Evolutionary conservation across 2,329 filamentous ascomycete species (phyloP).

Genomic region (Acephala macrosclerotiorum): DNA sequence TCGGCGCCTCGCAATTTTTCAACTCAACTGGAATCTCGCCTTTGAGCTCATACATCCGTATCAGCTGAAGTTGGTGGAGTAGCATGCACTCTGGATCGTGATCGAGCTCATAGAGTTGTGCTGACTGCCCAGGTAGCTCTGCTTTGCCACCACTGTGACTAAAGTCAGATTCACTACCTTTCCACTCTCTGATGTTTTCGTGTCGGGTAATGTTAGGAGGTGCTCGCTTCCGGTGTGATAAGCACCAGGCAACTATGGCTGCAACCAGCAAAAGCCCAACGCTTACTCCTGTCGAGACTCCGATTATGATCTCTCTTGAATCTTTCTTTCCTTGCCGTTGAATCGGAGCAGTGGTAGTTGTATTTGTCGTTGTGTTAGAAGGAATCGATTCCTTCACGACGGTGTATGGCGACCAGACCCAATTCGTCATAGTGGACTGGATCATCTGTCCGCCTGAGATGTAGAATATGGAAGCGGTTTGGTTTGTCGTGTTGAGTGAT

Average conservation of each 20-base stretch:
- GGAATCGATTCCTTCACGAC: neutral
- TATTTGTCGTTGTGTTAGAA: constrained; percentile 1
- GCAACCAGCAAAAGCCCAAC: neutral
- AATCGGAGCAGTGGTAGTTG: neutral
- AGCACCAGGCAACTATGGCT: neutral
- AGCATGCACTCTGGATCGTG: constrained; percentile 10
- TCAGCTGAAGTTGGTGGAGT: constrained; percentile 10
- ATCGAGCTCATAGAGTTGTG: constrained; percentile 3
- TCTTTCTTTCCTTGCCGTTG: neutral
- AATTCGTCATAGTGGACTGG: constrained; percentile 10
- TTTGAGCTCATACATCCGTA: constrained; percentile 7
- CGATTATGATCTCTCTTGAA: neutral
- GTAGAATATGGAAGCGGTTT: constrained; percentile 16
- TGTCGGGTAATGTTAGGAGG: neutral
- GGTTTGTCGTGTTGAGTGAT: neutral
- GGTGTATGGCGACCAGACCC: constrained; percentile 4
- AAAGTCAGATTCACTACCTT: neutral
- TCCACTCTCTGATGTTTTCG: constrained; percentile 6
- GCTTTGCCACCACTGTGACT: neutral
- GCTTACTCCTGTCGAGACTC: neutral
- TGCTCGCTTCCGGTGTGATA: neutral
- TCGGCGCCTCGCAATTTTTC: constrained; percentile 1
- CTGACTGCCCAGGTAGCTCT: neutral
- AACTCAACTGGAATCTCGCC: constrained; percentile 5
- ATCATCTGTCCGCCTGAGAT: constrained; percentile 6